Conservation (phyloP, 768 basidiomycete genomes). For the Filobasidium floriforme region DNA sequence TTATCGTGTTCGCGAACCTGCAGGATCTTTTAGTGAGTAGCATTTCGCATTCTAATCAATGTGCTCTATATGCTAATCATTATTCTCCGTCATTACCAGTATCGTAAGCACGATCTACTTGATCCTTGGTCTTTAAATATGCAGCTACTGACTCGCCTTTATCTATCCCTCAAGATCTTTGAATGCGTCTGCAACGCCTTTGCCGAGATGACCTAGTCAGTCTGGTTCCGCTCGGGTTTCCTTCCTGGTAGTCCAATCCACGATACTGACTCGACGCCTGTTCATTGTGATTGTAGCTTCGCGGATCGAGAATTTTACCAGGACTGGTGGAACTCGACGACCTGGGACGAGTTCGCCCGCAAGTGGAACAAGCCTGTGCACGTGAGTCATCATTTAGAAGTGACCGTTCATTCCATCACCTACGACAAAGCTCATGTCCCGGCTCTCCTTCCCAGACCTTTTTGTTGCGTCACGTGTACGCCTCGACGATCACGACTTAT, state of each 20-base stretch:
- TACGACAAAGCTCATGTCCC: constrained; percentile 45
- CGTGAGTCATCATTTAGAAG: constrained; percentile 28
- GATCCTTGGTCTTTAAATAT: neutral
- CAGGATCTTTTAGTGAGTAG: constrained; percentile 43
- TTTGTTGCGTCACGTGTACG: constrained; percentile 90
- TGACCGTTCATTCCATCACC: constrained; percentile 42
- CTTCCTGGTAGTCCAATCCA: neutral
- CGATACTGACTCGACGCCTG: neutral
- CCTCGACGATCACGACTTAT: constrained; percentile 71
- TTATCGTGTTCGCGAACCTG: neutral
- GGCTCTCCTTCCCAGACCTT: constrained; percentile 35
- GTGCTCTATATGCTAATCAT: neutral
- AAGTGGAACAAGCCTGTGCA: constrained; percentile 99
- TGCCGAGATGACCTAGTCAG: constrained; percentile 78
- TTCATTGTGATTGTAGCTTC: constrained; percentile 53
- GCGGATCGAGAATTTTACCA: constrained; percentile 97
- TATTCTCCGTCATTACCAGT: constrained; percentile 25
- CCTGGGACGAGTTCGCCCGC: constrained; percentile 93
- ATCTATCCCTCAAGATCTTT: constrained; percentile 34
- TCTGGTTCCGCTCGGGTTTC: constrained; percentile 6
- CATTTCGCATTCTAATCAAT: neutral
- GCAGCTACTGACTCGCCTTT: neutral
- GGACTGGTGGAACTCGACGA: constrained; percentile 98
- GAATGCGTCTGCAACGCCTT: constrained; percentile 97
- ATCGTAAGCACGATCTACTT: constrained; percentile 24